Evolutionary conservation across 768 basidiomycete species (phyloP), one percentile per base, ranked within the genome.

Genomic region (Lyophyllum semitale): DNA sequence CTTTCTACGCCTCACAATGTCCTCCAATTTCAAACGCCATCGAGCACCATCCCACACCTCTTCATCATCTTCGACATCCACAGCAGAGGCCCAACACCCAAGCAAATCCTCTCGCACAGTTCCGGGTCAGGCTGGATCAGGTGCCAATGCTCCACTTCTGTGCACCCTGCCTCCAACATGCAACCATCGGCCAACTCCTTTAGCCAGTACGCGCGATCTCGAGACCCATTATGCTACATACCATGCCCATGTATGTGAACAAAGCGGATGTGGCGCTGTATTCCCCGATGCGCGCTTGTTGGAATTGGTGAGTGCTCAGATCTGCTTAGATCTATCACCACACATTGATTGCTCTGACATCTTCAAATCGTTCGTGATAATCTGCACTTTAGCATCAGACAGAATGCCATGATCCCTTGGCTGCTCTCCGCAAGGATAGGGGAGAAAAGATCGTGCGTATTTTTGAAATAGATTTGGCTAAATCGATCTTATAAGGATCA

Each of bases 161-260:
- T 94, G 91, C 70, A 84, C 82, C 5, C 77, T 95, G 17, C 91
- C 93, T 1, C 93, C 93, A 18, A 94, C 91, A 40, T 95, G 93
- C 70, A 83, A 86, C 53, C 81, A 75, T 60, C 73, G 66, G 1
- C 82, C 89, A 0, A 91, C 89, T 1, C 74, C 77, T n/a, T 78
- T 94, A 41, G 73, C 78, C 1, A 80, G 80, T 62, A 79, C 84
- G 42, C 80, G 78, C 37, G 92, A 92, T 58, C 80, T 94, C 8
- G 92, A 95, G 64, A 70, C 80, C 40, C 93, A 95, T 71, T 94
- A 95, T 66, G 88, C 88, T 30, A 88, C 78, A 17, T 91, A 87
- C 65, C 91, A 93, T 65, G 88, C 91, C 0, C 90, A 92, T 67
- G 88, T 94, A 1, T 92, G 92, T 62, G 88, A 85, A 62, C 75